Evolutionary conservation across 2,329 filamentous ascomycete species (phyloP), one percentile per base, ranked within the genome.

Genomic region (Clonostachys sp.): DNA sequence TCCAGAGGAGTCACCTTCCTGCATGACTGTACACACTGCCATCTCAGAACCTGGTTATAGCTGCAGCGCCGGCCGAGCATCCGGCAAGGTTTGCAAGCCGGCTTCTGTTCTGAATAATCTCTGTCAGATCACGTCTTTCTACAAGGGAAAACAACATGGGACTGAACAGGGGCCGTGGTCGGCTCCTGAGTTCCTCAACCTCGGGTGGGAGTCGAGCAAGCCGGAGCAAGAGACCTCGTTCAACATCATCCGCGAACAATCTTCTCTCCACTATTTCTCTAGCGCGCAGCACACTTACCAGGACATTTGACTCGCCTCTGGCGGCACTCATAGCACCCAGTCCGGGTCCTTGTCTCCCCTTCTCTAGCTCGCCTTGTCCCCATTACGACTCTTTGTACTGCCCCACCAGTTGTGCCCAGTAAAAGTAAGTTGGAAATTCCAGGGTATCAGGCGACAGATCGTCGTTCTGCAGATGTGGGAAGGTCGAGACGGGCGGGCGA

Each of bases 271-370:
- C 24, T 30, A 30, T 30, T 30, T 30, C 24, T 10, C 8, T 30
- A 30, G 24, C 24, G 8, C 9, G 2, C 24, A 30, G 9, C 8
- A 30, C 24, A 30, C 24, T 30, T 30, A 30, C 24, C 24, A 41
- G 55, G 54, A 35, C 55, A 58, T 48, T 58, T 58, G 24, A 58
- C 55, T 24, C 56, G 51, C 30, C 56, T 48, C 30, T 55, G 48
- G 44, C 56, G 49, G 50, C 56, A 56, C 42, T 53, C 55, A 34
- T 45, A 46, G 34, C 55, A 58, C 10, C 55, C 54, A 36, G 51
- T 58, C 34, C 56, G 52, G 20, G 50, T 53, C 46, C 56, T 51
- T 44, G 55, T 30, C 39, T 58, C 56, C 14, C 36, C 36, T 8
- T n/a, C 17, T 18, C 36, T 39, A 14, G 14, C 14, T 8, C 36